Percentiles rank a stretch among this genome's conserved stretches.
These are phyloP conservation scores for Sporothrix brunneoviolacea DNA, from an alignment of 2,329 filamentous ascomycete genomes.

Conservation along the genomic window DNA sequence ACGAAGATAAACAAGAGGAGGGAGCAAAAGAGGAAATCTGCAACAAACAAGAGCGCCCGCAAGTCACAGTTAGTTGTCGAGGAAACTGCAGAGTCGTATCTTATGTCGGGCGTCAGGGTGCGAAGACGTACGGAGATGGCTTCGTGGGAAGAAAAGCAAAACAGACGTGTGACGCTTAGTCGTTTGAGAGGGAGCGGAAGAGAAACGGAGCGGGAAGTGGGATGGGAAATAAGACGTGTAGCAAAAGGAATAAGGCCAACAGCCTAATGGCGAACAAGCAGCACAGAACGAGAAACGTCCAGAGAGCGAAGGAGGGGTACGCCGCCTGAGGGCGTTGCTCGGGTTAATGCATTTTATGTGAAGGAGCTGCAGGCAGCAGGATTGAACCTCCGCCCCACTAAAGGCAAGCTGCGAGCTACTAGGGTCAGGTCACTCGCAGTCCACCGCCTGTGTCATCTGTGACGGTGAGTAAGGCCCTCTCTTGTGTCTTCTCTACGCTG, in stretches of 20 bases:
- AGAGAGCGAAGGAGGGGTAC: slow-evolving; percentile 11
- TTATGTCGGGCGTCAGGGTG: background rate
- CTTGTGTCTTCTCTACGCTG: slow-evolving; percentile 4
- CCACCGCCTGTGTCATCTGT: no score
- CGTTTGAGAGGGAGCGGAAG: slow-evolving; percentile 2
- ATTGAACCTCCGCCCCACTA: no score
- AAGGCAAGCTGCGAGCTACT: background rate
- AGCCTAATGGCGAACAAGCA: background rate
- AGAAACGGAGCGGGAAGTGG: slow-evolving; percentile 10
- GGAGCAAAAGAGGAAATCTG: no score
- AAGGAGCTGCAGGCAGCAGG: no score
- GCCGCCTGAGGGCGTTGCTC: background rate
- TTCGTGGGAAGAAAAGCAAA: background rate
- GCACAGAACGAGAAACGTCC: background rate
- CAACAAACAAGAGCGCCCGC: background rate
- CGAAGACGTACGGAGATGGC: slow-evolving; percentile 1
- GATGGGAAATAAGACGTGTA: slow-evolving; percentile 11
- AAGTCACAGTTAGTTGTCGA: background rate
- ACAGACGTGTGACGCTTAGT: slow-evolving; percentile 13
- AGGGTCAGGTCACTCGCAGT: no score
- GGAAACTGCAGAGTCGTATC: background rate
- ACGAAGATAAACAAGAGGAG: background rate
- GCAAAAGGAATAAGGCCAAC: slow-evolving; percentile 3
- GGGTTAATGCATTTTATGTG: background rate
- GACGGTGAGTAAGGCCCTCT: background rate